phyloP scores from a whole-genome alignment of 768 basidiomycete species.

The Boletus sensibilis region DNA sequence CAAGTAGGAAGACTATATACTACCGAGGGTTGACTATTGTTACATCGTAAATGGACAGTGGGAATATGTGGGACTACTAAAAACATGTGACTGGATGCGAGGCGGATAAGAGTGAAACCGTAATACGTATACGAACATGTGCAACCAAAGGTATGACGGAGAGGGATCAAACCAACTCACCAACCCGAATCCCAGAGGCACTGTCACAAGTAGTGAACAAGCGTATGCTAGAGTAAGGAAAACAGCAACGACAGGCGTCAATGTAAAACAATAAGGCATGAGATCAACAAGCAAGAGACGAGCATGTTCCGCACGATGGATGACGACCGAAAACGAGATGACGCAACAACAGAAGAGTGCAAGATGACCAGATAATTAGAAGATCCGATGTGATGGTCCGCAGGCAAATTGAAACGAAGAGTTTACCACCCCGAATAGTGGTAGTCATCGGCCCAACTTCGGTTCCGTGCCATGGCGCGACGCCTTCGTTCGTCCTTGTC shows the following conservation, averaged over 20 bases:
- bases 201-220: slow-evolving; percentile 7
- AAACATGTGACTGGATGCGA: slow-evolving; percentile 27
- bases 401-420: not conserved
- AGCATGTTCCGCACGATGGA: slow-evolving; percentile 21
- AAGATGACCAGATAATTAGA: slow-evolving; percentile 25
- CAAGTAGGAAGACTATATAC: slow-evolving; percentile 30
- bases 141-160: slow-evolving; percentile 19
- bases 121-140: slow-evolving; percentile 14
- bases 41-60: slow-evolving; percentile 36
- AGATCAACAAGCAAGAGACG: slow-evolving; percentile 19
- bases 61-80: slow-evolving; percentile 25
- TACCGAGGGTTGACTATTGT: slow-evolving; percentile 29
- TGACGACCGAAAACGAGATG: slow-evolving; percentile 17
- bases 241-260: slow-evolving; percentile 10
- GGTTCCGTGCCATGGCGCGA: slow-evolving; percentile 55
- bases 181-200: slow-evolving; percentile 12
- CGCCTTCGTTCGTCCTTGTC: slow-evolving; percentile 42
- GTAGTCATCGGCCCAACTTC: slow-evolving; percentile 69
- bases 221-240: slow-evolving; percentile 19
- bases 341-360: slow-evolving; percentile 20
- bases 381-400: slow-evolving; percentile 18
- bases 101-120: slow-evolving; percentile 1
- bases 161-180: slow-evolving; percentile 14
- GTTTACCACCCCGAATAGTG: slow-evolving; percentile 63
- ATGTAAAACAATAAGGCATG: slow-evolving; percentile 8